Evolutionary conservation across 495 filamentous ascomycete species (phyloP).

Genomic region (Aspergillus ellipticus): DNA sequence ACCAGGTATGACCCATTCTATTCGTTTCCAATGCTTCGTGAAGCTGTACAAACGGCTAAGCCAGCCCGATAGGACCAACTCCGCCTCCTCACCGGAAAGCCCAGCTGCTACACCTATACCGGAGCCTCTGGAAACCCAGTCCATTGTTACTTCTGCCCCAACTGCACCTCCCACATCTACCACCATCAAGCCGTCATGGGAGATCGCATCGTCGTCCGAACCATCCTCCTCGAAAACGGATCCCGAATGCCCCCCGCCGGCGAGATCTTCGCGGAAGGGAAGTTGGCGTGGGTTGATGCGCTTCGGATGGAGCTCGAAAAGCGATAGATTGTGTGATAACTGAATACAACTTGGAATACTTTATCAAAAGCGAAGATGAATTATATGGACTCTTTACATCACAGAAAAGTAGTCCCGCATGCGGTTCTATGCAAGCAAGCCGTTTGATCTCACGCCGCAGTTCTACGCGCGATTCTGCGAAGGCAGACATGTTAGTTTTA

Average conservation of each 20-base stretch:
- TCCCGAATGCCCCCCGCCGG: not conserved
- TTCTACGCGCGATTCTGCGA: no score
- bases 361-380: no score
- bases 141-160: constrained; percentile 52
- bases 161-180: constrained; percentile 49
- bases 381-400: no score
- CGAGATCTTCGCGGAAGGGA: constrained; percentile 7
- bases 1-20: constrained; percentile 17
- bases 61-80: constrained; percentile 11
- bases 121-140: constrained; percentile 49
- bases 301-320: not conserved
- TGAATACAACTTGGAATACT: no score
- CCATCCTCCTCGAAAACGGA: constrained; percentile 28
- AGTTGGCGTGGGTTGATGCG: constrained; percentile 8
- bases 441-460: no score
- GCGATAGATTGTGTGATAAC: not conserved
- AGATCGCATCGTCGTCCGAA: constrained; percentile 47
- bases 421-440: no score
- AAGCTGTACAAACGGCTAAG: no score
- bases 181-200: constrained; percentile 50
- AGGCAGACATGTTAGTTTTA: no score
- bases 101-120: constrained; percentile 46
- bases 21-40: not conserved
- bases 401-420: no score
- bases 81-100: constrained; percentile 43